Conservation (phyloP, 192 early-diverging fungal species). For the Mortierella hygrophila region DNA sequence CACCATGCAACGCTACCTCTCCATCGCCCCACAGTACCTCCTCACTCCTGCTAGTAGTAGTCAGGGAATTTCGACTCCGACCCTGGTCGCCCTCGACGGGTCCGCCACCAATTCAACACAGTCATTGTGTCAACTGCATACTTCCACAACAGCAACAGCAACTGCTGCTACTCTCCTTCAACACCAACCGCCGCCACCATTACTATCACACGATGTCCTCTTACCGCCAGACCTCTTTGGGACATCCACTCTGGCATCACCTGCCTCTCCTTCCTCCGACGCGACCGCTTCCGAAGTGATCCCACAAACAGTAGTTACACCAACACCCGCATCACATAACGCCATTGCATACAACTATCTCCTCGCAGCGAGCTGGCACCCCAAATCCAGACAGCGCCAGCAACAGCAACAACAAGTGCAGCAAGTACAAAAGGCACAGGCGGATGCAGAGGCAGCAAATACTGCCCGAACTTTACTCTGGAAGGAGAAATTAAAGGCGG, state of each 20-base stretch:
- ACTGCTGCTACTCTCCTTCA: background rate
- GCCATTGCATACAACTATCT: constrained; percentile 46
- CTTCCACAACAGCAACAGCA: background rate
- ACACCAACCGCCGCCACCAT: constrained; percentile 11
- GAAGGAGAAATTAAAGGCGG: constrained; percentile 26
- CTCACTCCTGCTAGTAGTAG: constrained; percentile 11
- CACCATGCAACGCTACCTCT: constrained; percentile 38
- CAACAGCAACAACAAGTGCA: constrained; percentile 14
- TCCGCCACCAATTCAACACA: background rate
- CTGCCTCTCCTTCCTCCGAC: background rate
- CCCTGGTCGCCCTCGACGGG: constrained; percentile 23
- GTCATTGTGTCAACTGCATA: constrained; percentile 14
- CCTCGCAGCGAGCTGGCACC: constrained; percentile 46
- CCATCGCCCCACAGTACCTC: constrained; percentile 23
- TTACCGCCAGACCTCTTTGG: constrained; percentile 3
- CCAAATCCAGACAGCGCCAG: constrained; percentile 24
- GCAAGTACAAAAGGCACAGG: constrained; percentile 11
- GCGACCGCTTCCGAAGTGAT: constrained; percentile 3
- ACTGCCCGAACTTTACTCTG: constrained; percentile 21
- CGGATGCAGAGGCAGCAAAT: constrained; percentile 14
- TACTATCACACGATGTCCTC: constrained; percentile 11
- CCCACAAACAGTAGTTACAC: too few relatives aligned
- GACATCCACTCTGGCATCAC: background rate
- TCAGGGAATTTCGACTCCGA: constrained; percentile 22
- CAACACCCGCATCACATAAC: background rate